Evolutionary conservation across 1,284 basidiomycete species (phyloP).

Genomic region (Pyrrhoderma noxium): DNA sequence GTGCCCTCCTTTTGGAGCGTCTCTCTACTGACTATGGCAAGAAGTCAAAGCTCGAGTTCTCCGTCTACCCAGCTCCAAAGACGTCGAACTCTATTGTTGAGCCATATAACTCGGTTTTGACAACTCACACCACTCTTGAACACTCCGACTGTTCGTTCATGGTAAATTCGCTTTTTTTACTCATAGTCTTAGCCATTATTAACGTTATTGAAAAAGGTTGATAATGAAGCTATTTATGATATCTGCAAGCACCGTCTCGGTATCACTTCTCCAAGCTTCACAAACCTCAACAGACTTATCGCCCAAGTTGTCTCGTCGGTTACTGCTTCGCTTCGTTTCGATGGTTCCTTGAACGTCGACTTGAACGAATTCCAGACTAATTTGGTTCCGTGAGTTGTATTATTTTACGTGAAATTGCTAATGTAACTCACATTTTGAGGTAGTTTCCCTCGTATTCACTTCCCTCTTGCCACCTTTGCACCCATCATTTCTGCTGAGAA

Average conservation of each 20-base stretch:
- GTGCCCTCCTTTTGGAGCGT: slow-evolving; percentile 92
- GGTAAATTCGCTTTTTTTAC: slow-evolving; percentile 37
- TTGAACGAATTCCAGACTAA: slow-evolving; percentile 99
- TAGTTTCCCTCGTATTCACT: slow-evolving; percentile 96
- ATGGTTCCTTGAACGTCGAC: slow-evolving; percentile 97
- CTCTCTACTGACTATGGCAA: slow-evolving; percentile 98
- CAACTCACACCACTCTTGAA: slow-evolving; percentile 98
- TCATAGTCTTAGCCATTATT: slow-evolving; percentile 1
- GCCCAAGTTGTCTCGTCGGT: slow-evolving; percentile 98
- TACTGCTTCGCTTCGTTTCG: slow-evolving; percentile 96
- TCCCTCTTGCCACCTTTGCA: slow-evolving; percentile 94
- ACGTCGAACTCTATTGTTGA: slow-evolving; percentile 97
- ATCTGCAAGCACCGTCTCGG: slow-evolving; percentile 96
- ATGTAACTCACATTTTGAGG: not conserved
- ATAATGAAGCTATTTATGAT: slow-evolving; percentile 98
- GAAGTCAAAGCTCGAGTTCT: slow-evolving; percentile 99
- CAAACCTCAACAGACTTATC: slow-evolving; percentile 94
- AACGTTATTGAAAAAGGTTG: slow-evolving; percentile 55
- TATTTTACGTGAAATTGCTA: slow-evolving; percentile 1
- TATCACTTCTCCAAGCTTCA: slow-evolving; percentile 83
- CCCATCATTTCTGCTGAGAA: slow-evolving; percentile 87
- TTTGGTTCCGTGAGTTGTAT: slow-evolving; percentile 74
- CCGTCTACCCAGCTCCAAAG: slow-evolving; percentile 93
- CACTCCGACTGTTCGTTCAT: slow-evolving; percentile 99
- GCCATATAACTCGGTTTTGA: slow-evolving; percentile 98